A percentile compares a stretch with the other conserved stretches of the same genome.
Evolutionary conservation across 345 rosid species (phyloP).

Genomic region (Citrus glauca): DNA sequence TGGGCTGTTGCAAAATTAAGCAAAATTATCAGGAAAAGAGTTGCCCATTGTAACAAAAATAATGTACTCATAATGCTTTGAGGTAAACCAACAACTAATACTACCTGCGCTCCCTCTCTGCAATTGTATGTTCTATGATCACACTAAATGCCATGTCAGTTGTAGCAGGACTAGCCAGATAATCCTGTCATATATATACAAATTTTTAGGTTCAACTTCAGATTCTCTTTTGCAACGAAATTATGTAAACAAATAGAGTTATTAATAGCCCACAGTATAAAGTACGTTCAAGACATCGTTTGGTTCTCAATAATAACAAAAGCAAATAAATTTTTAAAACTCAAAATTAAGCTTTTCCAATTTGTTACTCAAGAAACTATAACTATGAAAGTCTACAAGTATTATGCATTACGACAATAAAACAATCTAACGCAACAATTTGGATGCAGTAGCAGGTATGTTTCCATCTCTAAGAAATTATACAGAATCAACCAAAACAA

Average conservation of each 20-base stretch:
- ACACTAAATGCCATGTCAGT: conserved; percentile 81
- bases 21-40: conserved; percentile 25
- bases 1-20: conserved; percentile 61
- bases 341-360: background rate
- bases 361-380: background rate
- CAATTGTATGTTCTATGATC: conserved; percentile 83
- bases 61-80: background rate
- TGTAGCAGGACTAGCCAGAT: conserved; percentile 73
- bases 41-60: conserved; percentile 1
- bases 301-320: background rate
- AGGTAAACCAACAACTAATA: background rate
- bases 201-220: conserved; percentile 3
- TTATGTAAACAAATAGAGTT: background rate
- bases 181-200: conserved; percentile 58
- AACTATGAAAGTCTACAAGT: too few relatives aligned
- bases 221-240: background rate
- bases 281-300: background rate
- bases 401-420: background rate
- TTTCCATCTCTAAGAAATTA: background rate
- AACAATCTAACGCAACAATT: background rate
- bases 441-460: background rate
- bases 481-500: background rate
- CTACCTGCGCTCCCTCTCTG: conserved; percentile 99
- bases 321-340: background rate
- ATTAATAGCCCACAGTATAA: background rate